These are phyloP conservation scores for Trypanosoma lewisi DNA, from an alignment of 208 protist species.

Conservation along the genomic window DNA sequence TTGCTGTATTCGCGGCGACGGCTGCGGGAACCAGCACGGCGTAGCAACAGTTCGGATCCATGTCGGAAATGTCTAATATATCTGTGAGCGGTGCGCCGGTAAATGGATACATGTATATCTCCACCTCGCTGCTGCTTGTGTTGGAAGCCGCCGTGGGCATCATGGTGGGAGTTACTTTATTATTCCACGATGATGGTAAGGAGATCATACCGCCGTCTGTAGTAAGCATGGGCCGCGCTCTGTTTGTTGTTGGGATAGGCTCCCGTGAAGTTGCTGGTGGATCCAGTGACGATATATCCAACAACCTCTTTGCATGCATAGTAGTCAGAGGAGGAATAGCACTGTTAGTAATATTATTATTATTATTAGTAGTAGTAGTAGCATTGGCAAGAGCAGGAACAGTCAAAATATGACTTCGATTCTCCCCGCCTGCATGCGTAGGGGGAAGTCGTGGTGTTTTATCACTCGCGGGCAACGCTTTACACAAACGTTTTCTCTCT, in stretches of 20 bases:
- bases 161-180: neutral
- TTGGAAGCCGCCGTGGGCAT: neutral
- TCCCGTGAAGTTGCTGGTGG: too few relatives aligned
- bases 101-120: slow-evolving; percentile 48
- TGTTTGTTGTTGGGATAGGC: too few relatives aligned
- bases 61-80: slow-evolving; percentile 50
- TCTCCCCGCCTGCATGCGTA: too few relatives aligned
- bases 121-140: neutral
- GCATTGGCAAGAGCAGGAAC: neutral
- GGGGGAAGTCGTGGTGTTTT: slow-evolving; percentile 9
- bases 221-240: too few relatives aligned
- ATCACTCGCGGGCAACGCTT: slow-evolving; percentile 4
- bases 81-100: slow-evolving; percentile 19
- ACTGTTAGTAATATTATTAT: too few relatives aligned
- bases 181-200: too few relatives aligned
- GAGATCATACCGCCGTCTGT: too few relatives aligned
- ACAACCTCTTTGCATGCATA: too few relatives aligned
- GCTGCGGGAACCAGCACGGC: slow-evolving; percentile 39
- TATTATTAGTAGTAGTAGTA: slow-evolving; percentile 6
- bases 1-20: neutral
- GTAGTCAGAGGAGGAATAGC: too few relatives aligned
- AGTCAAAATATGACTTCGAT: too few relatives aligned
- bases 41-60: slow-evolving; percentile 52
- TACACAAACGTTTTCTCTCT: slow-evolving; percentile 11
- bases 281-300: too few relatives aligned